phyloP scores from a whole-genome alignment of 108 stramenopile species.

The Heterococcus sp. region DNA sequence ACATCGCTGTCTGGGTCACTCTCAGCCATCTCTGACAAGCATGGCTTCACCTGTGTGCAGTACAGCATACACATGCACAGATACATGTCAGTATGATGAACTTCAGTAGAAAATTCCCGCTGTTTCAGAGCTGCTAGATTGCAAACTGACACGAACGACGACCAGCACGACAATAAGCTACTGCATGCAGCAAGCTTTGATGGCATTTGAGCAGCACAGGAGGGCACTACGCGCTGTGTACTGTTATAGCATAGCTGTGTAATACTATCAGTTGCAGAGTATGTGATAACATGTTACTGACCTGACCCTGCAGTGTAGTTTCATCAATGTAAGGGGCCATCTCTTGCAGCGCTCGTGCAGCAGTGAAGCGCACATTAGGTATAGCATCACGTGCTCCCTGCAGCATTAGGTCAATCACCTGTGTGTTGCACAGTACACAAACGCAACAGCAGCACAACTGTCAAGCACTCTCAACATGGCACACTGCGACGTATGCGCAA shows the following conservation, averaged over 20 bases:
- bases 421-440: not conserved
- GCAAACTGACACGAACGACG: too few species aligned
- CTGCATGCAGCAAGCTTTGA: too few species aligned
- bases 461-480: not conserved
- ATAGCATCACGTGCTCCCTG: slow-evolving; percentile 32
- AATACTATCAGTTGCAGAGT: too few species aligned
- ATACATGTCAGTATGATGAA: too few species aligned
- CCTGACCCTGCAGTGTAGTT: slow-evolving; percentile 32
- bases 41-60: slow-evolving; percentile 26
- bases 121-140: too few species aligned
- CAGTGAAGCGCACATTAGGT: slow-evolving; percentile 44
- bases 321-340: slow-evolving; percentile 41
- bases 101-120: too few species aligned
- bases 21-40: slow-evolving; percentile 39
- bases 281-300: too few species aligned
- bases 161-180: too few species aligned
- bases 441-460: not conserved
- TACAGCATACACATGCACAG: too few species aligned
- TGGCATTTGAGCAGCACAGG: too few species aligned
- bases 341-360: slow-evolving; percentile 46
- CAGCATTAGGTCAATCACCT: slow-evolving; percentile 33
- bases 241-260: too few species aligned
- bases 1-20: slow-evolving; percentile 37
- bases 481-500: not conserved
- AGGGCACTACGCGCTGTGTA: too few species aligned